These are phyloP conservation scores for Naumovozyma dairenensis DNA, from an alignment of 805 yeast species.

Conservation along the genomic window DNA sequence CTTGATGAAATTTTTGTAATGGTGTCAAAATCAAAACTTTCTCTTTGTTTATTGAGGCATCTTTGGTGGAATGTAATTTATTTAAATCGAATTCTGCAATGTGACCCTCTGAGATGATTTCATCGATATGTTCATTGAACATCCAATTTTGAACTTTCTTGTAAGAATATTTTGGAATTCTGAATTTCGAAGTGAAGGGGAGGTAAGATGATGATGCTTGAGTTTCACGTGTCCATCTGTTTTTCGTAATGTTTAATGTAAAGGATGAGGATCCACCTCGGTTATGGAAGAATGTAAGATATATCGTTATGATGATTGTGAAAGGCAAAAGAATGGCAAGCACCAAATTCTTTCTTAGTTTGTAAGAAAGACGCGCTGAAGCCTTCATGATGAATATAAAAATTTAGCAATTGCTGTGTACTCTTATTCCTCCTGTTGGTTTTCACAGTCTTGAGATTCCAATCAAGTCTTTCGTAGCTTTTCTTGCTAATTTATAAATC, in stretches of 20 bases:
- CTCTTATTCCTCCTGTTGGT: no score
- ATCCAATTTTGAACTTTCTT: slow-evolving; percentile 31
- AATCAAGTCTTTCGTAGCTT: no score
- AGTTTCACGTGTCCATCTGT: slow-evolving; percentile 30
- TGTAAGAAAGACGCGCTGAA: slow-evolving; percentile 16
- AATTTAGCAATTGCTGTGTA: no score
- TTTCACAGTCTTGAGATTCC: no score
- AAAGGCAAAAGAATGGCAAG: slow-evolving; percentile 19
- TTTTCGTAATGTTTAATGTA: slow-evolving; percentile 16
- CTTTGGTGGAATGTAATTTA: slow-evolving; percentile 57
- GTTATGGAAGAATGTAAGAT: slow-evolving; percentile 16
- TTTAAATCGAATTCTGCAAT: slow-evolving; percentile 81
- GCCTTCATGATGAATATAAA: no score
- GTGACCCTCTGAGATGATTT: slow-evolving; percentile 58
- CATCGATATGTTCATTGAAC: slow-evolving; percentile 42
- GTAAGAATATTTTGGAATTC: slow-evolving; percentile 40
- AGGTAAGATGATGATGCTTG: slow-evolving; percentile 29
- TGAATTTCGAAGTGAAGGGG: slow-evolving; percentile 26
- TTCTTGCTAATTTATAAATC: no score
- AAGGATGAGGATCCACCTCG: slow-evolving; percentile 15
- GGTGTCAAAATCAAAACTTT: slow-evolving; percentile 84
- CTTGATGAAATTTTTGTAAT: slow-evolving; percentile 73
- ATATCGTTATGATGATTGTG: slow-evolving; percentile 13
- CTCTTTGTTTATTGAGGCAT: slow-evolving; percentile 68
- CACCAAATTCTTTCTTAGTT: slow-evolving; percentile 22